Evolutionary conservation across 2,329 filamentous ascomycete genomes (phyloP).

Genomic region (Cadophora sp.): DNA sequence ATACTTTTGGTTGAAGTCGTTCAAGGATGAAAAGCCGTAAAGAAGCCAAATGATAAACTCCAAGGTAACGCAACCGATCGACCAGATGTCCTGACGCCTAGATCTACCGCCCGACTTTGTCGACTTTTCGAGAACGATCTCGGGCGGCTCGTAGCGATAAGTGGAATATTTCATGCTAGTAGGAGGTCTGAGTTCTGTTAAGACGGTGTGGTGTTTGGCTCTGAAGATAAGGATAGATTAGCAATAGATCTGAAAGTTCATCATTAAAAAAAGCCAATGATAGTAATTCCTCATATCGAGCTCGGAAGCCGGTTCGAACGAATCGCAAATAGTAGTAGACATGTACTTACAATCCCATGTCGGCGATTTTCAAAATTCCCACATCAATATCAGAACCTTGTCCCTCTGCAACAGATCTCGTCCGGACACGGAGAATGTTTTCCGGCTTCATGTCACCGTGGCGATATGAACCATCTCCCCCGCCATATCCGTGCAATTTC

Average conservation of each 20-base stretch:
- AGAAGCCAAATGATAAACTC: conserved; percentile 13
- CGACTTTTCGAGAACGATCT: background rate
- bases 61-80: background rate
- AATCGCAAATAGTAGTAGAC: no score
- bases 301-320: no score
- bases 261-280: no score
- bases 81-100: background rate
- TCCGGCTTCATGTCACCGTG: conserved; percentile 8
- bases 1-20: background rate
- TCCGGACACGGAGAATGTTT: background rate
- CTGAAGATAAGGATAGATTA: background rate
- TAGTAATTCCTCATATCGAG: no score
- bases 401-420: background rate
- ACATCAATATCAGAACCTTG: background rate
- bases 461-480: background rate
- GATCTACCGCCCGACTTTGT: background rate
- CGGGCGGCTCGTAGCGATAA: background rate
- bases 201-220: background rate
- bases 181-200: background rate
- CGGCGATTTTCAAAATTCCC: background rate
- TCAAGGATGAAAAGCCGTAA: background rate
- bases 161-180: background rate
- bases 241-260: background rate
- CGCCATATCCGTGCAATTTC: background rate
- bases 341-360: background rate